Percentiles rank a stretch among this genome's conserved stretches.
Evolutionary conservation across 148 eudicot species (phyloP).

Genomic region (Heliosperma pusillum): DNA sequence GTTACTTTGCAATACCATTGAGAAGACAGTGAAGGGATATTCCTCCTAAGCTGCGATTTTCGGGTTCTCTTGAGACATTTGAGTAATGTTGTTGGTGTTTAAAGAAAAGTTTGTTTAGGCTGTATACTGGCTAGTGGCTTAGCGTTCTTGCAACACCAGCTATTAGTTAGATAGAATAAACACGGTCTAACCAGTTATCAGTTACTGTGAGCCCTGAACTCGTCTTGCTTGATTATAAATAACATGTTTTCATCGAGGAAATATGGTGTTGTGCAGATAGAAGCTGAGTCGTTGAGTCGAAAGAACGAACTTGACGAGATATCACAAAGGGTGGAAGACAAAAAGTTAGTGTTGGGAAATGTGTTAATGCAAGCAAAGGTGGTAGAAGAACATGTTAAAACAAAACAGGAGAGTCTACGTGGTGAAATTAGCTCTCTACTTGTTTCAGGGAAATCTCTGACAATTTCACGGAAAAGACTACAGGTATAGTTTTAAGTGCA

Average conservation of each 20-base stretch:
- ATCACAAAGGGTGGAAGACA: constrained; percentile 68
- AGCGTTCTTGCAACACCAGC: not conserved
- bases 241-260: not conserved
- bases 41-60: too few relatives aligned
- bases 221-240: not conserved
- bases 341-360: constrained; percentile 67
- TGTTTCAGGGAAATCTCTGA: constrained; percentile 75
- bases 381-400: constrained; percentile 69
- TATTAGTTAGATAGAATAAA: not conserved
- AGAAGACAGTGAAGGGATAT: too few relatives aligned
- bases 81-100: not conserved
- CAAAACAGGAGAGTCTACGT: constrained; percentile 71
- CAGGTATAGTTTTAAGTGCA: constrained; percentile 46
- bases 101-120: too few relatives aligned
- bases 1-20: not conserved
- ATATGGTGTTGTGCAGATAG: constrained; percentile 51
- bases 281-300: constrained; percentile 64
- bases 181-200: not conserved
- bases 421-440: constrained; percentile 73
- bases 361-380: constrained; percentile 73
- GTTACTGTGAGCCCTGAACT: not conserved
- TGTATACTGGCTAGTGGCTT: not conserved
- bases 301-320: constrained; percentile 82
- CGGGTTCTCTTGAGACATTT: not conserved
- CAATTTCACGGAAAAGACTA: constrained; percentile 56